phyloP scores from a whole-genome alignment of 306 rosid species.

The Luffa aegyptiaca region DNA sequence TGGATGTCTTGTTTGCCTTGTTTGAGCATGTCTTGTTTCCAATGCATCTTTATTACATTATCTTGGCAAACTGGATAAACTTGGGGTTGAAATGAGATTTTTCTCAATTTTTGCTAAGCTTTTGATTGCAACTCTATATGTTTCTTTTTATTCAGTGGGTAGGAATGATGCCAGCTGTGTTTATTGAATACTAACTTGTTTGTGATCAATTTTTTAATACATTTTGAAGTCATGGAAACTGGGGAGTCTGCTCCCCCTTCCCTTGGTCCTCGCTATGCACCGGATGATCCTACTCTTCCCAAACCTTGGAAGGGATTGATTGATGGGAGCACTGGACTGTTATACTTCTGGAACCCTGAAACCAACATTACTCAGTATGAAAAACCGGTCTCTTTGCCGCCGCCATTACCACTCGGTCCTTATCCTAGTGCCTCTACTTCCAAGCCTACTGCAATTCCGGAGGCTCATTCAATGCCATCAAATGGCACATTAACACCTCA shows the following conservation, averaged over 20 bases:
- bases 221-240: conserved; percentile 37
- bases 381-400: conserved; percentile 43
- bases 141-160: not conserved
- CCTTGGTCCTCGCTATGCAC: conserved; percentile 85
- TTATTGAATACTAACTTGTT: not conserved
- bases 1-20: too few species aligned
- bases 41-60: not conserved
- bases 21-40: too few species aligned
- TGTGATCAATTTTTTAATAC: not conserved
- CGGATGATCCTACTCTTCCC: conserved; percentile 89
- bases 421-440: conserved; percentile 35
- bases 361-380: conserved; percentile 89
- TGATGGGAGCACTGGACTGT: conserved; percentile 73
- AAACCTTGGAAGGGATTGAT: conserved; percentile 90
- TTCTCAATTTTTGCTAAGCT: not conserved
- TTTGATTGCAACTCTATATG: not conserved
- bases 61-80: not conserved
- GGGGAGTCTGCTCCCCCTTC: conserved; percentile 52
- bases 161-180: not conserved
- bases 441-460: conserved; percentile 50
- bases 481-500: conserved; percentile 36
- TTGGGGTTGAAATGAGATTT: not conserved
- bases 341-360: conserved; percentile 96
- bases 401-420: conserved; percentile 40
- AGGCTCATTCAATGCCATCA: conserved; percentile 26